Base-by-base conservation (phyloP, 176 grass and related monocot genomes). In the Puya raimondii region DNA sequence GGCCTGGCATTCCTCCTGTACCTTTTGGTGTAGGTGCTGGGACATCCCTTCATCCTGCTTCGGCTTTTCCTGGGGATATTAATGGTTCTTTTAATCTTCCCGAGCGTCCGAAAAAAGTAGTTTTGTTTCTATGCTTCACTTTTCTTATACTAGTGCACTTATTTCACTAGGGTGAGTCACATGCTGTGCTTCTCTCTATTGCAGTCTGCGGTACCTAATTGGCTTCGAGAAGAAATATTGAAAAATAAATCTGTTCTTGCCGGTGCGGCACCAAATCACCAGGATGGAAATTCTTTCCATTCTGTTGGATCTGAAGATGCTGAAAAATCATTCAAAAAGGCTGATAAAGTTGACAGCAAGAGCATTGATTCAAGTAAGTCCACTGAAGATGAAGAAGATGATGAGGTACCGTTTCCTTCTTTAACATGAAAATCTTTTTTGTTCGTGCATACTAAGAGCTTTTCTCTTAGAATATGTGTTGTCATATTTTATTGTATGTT, bases 151-250 rank as follows among this genome's bases (percentile, higher is more conserved):
- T 84, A 18, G 7, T 9, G 11, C 56, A 68, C 72, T 76, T 48
- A 49, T 67, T 72, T 64, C 56, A 49, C 33, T 48, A 61, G 56
- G 14, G 53, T 11, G 54, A 70, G 70, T 68, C 33, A 26, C 56
- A 65, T 92, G 11, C 48, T 53, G 47, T 78, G 67, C 33, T 76
- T 9, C 7, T 74, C 69, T 77, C 23, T 76, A 75, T 74, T 72
- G 48, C 77, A 99, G 94, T 76, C 80, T 74, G 84, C 89, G 48
- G 94, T 99, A 47, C 94, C 94, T 70, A 99, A 87, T 73, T 99
- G 94, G 94, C 87, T 99, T 74, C 79, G 85, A 67, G 94, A 99
- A 80, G 86, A 99, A 92, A 91, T 99, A 75, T 70, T 99, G 67
- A 99, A 99, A 80, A 99, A 85, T 68, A 99, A 90, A 78, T 79